Conservation (phyloP, 208 protist genomes). For the Trypanosoma cruzi region DNA sequence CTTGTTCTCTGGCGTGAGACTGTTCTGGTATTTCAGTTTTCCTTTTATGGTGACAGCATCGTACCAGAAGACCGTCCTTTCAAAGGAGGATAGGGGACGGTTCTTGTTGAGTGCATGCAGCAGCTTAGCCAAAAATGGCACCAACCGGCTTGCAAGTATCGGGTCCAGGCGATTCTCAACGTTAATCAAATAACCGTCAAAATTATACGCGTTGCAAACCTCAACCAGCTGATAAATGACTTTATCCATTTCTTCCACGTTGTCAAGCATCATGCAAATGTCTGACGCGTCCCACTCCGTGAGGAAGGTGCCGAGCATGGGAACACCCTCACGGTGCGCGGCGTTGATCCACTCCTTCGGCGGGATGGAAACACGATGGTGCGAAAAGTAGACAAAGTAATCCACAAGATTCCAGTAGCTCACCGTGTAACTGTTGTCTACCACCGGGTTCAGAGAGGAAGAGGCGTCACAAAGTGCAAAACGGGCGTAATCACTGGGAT, state of each 20-base stretch:
- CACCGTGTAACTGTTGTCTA: conserved; percentile 59
- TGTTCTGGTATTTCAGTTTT: conserved; percentile 76
- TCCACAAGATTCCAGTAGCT: conserved; percentile 77
- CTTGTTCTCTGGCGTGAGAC: conserved; percentile 72
- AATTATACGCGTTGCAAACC: conserved; percentile 70
- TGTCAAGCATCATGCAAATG: conserved; percentile 14
- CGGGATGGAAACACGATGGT: conserved; percentile 81
- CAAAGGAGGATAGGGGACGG: neutral
- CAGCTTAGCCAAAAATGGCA: conserved; percentile 62
- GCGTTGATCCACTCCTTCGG: conserved; percentile 79
- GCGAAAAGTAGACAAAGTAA: conserved; percentile 91
- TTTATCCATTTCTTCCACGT: conserved; percentile 34
- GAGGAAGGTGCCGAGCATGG: conserved; percentile 86
- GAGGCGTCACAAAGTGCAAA: conserved; percentile 29
- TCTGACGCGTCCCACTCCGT: conserved; percentile 55
- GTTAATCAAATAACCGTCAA: conserved; percentile 94
- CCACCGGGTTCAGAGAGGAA: conserved; percentile 2
- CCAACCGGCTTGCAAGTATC: conserved; percentile 45
- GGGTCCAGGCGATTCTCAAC: conserved; percentile 65
- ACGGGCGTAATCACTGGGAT: conserved; percentile 36
- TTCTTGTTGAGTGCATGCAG: conserved; percentile 27
- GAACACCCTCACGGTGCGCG: conserved; percentile 81
- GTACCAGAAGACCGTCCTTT: conserved; percentile 87
- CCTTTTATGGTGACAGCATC: conserved; percentile 80
- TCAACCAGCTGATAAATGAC: conserved; percentile 57